Base-by-base conservation (phyloP, 306 rosid species). In the Quercus alba region DNA sequence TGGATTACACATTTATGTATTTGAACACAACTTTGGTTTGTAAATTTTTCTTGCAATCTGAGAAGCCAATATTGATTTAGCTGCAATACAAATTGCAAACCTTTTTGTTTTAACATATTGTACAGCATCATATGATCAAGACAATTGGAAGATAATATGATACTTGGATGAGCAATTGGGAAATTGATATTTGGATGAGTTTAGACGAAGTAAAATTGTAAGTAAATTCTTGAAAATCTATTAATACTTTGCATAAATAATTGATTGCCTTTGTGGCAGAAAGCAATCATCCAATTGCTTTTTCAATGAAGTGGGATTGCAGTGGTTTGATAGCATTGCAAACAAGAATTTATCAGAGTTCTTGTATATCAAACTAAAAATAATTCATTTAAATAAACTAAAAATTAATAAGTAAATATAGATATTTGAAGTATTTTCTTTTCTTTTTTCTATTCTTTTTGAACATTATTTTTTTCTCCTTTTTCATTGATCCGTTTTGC, bases 271-370 rank as follows among this genome's bases (percentile, higher is more conserved):
- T 73, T 79, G 38, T 85, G 81, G 77, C 76, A 89, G 97, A 85
- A 44, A 76, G 90, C 88, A 14, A 72, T 84, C 19, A 84, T 87
- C 30, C 83, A 82, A 33, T 68, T 81, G 72, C 94, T 93, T 72
- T 90, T 91, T 84, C 86, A 86, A 81, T 85, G 93, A 66, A 84
- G 79, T 35, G 44, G 89, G 89, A 20, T 85, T 89, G 38, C 89
- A 88, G 76, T 86, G 88, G 97, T 87, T 91, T 73, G 91, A 88
- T 79, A 69, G 5, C 81, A 77, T 91, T 71, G 92, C 88, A 51
- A 78, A 87, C 84, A 86, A 88, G 82, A 76, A 54, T 5, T 38
- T 91, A 67, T 81, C 91, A 66, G 81, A 87, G 21, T 72, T 87
- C 57, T 68, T 88, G 94, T 93, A 89, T 2, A 25, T 25, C 33